Conservation (phyloP, 352 stramenopile genomes). For the Phytopythium oedochilum region DNA sequence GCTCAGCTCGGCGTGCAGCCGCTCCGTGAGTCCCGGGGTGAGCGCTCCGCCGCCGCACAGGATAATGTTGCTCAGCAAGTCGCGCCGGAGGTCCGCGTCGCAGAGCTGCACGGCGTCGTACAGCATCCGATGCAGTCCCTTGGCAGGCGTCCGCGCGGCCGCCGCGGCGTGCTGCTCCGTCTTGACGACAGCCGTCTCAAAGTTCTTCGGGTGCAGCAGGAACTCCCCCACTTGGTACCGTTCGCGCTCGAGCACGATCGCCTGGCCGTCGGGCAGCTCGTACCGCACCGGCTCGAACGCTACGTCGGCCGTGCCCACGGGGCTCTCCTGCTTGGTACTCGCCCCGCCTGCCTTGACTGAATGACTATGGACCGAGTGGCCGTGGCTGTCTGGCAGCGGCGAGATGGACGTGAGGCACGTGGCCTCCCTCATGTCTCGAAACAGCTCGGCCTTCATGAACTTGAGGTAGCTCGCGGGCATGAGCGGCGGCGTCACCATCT, state of each 20-base stretch:
- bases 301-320: constrained; percentile 4
- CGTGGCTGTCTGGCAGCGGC: constrained; percentile 30
- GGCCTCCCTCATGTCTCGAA: constrained; percentile 73
- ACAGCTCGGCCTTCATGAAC: constrained; percentile 64
- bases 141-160: constrained; percentile 41
- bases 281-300: constrained; percentile 43
- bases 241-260: constrained; percentile 58
- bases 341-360: constrained; percentile 16
- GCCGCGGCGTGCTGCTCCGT: constrained; percentile 42
- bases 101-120: constrained; percentile 83
- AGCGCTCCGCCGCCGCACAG: constrained; percentile 79
- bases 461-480: constrained; percentile 72
- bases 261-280: constrained; percentile 77
- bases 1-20: constrained; percentile 74
- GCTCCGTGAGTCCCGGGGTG: constrained; percentile 69
- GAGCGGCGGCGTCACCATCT: constrained; percentile 33
- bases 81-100: constrained; percentile 75
- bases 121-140: constrained; percentile 73
- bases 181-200: constrained; percentile 38
- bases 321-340: neutral
- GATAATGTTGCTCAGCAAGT: constrained; percentile 87
- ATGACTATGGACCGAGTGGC: constrained; percentile 4
- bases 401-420: constrained; percentile 41
- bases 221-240: constrained; percentile 72
- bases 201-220: constrained; percentile 63